phyloP scores from a whole-genome alignment of 139 green algal genomes.

The Chlorella sp. region DNA sequence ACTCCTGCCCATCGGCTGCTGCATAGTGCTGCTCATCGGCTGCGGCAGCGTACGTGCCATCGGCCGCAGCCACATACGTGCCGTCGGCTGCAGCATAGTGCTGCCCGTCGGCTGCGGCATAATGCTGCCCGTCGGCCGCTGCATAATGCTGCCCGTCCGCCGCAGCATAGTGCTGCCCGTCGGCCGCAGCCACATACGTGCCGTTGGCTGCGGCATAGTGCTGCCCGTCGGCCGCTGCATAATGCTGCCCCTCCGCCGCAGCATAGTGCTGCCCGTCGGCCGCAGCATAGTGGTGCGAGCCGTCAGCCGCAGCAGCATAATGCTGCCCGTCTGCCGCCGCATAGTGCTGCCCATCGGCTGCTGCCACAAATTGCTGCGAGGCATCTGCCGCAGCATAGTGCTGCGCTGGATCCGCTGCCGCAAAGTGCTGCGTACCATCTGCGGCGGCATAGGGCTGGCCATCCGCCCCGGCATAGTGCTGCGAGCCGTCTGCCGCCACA shows the following conservation, averaged over 20 bases:
- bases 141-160: constrained; percentile 29
- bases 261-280: neutral
- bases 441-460: constrained; percentile 23
- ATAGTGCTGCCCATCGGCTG: constrained; percentile 21
- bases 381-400: constrained; percentile 30
- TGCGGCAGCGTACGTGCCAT: constrained; percentile 19
- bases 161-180: constrained; percentile 22
- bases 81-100: constrained; percentile 24
- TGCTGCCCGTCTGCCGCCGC: constrained; percentile 9
- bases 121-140: constrained; percentile 18
- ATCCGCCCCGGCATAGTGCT: constrained; percentile 4
- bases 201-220: neutral
- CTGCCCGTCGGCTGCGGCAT: constrained; percentile 7
- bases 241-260: neutral
- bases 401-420: constrained; percentile 2
- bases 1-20: neutral
- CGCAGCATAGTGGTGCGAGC: constrained; percentile 20
- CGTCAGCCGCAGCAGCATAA: constrained; percentile 18
- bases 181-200: constrained; percentile 20
- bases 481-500: neutral
- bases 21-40: constrained; percentile 28
- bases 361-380: constrained; percentile 13
- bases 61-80: neutral
- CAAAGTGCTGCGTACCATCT: constrained; percentile 14
- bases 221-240: constrained; percentile 27